Evolutionary conservation across 2,329 filamentous ascomycete genomes (phyloP).

Genomic region (Fusarium odoratissimum): DNA sequence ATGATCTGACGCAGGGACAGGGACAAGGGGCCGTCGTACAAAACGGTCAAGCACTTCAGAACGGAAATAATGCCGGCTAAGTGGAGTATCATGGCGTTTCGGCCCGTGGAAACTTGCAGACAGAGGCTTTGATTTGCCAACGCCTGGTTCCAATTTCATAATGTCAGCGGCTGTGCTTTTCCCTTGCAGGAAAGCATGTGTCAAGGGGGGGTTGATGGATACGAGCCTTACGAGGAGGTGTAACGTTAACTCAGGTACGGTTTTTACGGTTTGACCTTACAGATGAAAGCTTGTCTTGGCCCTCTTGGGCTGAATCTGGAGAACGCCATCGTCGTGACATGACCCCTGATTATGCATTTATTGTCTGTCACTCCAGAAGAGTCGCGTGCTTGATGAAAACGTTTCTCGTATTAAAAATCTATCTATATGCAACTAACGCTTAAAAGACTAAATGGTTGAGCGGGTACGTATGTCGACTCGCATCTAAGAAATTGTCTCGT

Average conservation of each 20-base stretch:
- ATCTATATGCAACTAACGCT: background rate
- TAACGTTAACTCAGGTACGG: background rate
- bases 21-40: background rate
- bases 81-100: background rate
- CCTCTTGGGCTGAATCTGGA: background rate
- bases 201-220: background rate
- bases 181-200: background rate
- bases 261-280: background rate
- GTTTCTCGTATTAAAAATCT: background rate
- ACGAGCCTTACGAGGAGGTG: background rate
- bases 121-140: background rate
- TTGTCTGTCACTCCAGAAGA: background rate
- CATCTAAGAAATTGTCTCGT: slow-evolving; percentile 10
- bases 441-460: background rate
- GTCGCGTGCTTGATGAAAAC: background rate
- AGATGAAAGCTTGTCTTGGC: background rate
- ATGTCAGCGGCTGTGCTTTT: background rate
- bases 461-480: slow-evolving; percentile 12
- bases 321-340: background rate
- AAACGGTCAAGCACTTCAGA: background rate
- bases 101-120: background rate
- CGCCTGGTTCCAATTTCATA: background rate
- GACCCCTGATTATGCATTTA: background rate
- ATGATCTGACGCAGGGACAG: background rate
- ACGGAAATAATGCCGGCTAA: background rate